Base-by-base conservation (phyloP, 148 eudicot species). In the Dysphania ambrosioides region DNA sequence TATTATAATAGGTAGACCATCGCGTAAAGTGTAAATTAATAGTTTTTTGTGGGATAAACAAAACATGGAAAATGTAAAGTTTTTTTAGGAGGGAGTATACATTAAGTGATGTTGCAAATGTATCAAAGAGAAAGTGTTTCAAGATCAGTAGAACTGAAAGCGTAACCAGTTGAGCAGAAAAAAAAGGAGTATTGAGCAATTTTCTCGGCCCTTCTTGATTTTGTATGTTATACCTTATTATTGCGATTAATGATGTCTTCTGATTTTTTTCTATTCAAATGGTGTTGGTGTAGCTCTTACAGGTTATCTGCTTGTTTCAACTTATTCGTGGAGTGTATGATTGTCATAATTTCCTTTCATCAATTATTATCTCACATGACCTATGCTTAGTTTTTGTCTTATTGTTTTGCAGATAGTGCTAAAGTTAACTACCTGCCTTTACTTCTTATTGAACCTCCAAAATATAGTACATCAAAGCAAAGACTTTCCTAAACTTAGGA, bases 281-380 rank as follows among this genome's bases (percentile, higher is more conserved):
- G 55, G 38, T 72, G 38, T 68, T 18, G 98, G 98, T 47, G 93
- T 95, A 77, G 92, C 97, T 79, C 97, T 95, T 35, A 95, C 98
- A 1, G 98, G 98, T 65, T 92, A 83, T 83, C 91, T 95, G 79
- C 92, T 95, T 51, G 98, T 92, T 81, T 82, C 91, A 72, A 95
- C 98, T 64, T 96, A 95, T 81, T 95, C 98, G 67, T 95, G 98
- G 98, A 84, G 93, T 79, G 98, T 95, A 88, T 90, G 35, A 66
- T 66, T 71, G 60, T 27, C 68, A 47, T 64, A 53, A 31, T 44
- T 73, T 47, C 15, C 60, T 49, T 30, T 27, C 79, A 24, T 16
- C 0, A 4, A 4, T 32, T 49, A 18, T 44, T 13, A 7, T 26
- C 8, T 2, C 38, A 19, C 36, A 8, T 74, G 34, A 56, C 34